phyloP scores from a whole-genome alignment of 2,329 filamentous ascomycete genomes.

The Leptographium radiaticola region DNA sequence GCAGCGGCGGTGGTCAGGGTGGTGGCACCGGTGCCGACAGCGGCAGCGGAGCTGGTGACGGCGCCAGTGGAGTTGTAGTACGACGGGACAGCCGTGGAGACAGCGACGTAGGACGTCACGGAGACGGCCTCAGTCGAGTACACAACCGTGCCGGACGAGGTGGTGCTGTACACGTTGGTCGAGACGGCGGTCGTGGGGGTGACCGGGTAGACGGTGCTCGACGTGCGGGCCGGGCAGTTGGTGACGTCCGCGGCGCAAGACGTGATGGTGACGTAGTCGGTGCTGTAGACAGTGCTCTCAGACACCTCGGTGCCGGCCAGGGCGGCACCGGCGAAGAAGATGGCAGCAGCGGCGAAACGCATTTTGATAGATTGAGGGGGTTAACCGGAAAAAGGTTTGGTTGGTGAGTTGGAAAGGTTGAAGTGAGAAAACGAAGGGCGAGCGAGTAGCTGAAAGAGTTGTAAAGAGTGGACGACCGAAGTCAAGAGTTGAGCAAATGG shows the following conservation, averaged over 20 bases:
- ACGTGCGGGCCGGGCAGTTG: conserved; percentile 30
- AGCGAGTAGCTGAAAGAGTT: conserved; percentile 4
- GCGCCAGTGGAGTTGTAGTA: conserved; percentile 13
- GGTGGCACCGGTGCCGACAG: conserved; percentile 2
- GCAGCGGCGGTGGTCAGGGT: conserved; percentile 2
- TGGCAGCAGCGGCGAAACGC: conserved; percentile 43
- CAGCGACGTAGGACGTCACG: conserved; percentile 30
- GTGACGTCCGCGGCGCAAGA: conserved; percentile 41
- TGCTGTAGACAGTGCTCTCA: conserved; percentile 38
- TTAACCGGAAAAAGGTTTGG: conserved; percentile 8
- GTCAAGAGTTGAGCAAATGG: conserved; percentile 20
- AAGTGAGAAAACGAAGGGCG: conserved; percentile 12
- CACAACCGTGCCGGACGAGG: conserved; percentile 29
- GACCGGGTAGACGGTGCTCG: conserved; percentile 18
- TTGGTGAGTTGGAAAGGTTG: conserved; percentile 7
- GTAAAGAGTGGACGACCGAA: conserved; percentile 29
- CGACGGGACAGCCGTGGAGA: conserved; percentile 10
- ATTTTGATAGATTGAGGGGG: conserved; percentile 35
- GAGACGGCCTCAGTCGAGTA: conserved; percentile 25
- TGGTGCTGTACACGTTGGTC: conserved; percentile 48
- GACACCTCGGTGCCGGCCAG: conserved; percentile 17
- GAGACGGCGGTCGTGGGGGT: conserved; percentile 39
- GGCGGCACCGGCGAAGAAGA: conserved; percentile 36
- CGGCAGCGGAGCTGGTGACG: conserved; percentile 12
- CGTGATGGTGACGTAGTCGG: conserved; percentile 47